Evolutionary conservation across 352 stramenopile species (phyloP).

Genomic region (Phytophthora pinifolia): DNA sequence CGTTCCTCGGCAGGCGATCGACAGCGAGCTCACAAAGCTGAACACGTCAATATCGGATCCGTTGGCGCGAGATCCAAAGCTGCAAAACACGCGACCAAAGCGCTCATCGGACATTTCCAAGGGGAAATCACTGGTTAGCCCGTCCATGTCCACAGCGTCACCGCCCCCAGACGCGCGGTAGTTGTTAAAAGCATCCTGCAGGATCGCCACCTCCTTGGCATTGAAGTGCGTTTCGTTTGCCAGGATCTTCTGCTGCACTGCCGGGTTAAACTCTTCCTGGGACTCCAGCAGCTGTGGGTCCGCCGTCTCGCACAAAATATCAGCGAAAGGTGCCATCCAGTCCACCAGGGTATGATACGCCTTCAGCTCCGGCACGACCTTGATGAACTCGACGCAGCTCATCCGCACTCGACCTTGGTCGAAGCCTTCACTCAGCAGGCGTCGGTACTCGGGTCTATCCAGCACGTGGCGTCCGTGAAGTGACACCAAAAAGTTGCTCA

Average conservation of each 20-base stretch:
- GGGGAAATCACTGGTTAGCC: constrained; percentile 75
- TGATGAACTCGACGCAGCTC: constrained; percentile 71
- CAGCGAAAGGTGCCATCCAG: constrained; percentile 85
- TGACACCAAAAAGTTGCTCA: constrained; percentile 87
- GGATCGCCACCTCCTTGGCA: constrained; percentile 72
- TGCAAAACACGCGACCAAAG: constrained; percentile 75
- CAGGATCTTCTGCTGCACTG: constrained; percentile 88
- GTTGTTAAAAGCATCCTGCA: constrained; percentile 86
- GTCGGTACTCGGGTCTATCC: constrained; percentile 72
- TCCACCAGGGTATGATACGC: constrained; percentile 62
- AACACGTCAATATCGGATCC: constrained; percentile 85
- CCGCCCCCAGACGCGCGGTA: constrained; percentile 71
- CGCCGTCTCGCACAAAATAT: constrained; percentile 84
- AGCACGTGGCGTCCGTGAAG: constrained; percentile 76
- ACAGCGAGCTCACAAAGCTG: constrained; percentile 82
- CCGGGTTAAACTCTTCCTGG: constrained; percentile 88
- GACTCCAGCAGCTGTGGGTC: constrained; percentile 79
- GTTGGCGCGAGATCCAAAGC: constrained; percentile 78
- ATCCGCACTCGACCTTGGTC: constrained; percentile 80
- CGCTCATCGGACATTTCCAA: constrained; percentile 85
- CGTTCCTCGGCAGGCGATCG: constrained; percentile 73
- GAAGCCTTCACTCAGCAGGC: constrained; percentile 76
- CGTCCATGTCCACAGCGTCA: constrained; percentile 75
- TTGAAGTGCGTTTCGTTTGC: constrained; percentile 82
- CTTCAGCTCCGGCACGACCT: constrained; percentile 56